Evolutionary conservation across 495 filamentous ascomycete genomes (phyloP), one percentile per base, ranked within the genome.

Genomic region (Alectoria sarmentosa): DNA sequence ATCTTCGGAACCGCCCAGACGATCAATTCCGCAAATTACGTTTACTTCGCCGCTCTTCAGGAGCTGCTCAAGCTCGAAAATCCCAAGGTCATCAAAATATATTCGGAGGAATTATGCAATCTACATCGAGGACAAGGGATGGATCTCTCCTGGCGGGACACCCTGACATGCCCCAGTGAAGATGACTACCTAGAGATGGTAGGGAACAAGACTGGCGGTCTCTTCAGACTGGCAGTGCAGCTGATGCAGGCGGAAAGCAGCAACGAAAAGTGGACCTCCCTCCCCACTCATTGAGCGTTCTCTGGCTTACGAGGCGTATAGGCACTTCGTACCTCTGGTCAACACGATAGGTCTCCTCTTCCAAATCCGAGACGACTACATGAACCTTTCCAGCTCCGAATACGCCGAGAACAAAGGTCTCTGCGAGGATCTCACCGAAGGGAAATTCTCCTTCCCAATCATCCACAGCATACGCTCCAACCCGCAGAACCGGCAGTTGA

Each of bases 111-210:
- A 74, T 79, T 98, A 32, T 74, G 96, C 44, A 96, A 98, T 74
- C 85, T 98, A 28, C 95, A 98, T 76, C 84, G 92, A 39, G 94
- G 94, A 15, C 94, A 99, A 71, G 94, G 94, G 46, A 95, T 98
- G 89, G 94, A 99, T 71, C 83, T 99, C 60, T 96, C 90, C 79
- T 99, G 94, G 94, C 83, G 94, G 17, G 94, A 98, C 76, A 91
- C 90, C 9, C 80, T 97, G 58, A 96, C 87, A 38, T 96, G 92
- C 73, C 94, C 94, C 36, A 91, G 84, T 55, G 93, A 98, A 76
- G 91, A 96, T 66, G 93, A 98, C 72, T 98, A 98, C 76, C 83
- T 98, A 21, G 93, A 98, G 75, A 98, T 98, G 94, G 95, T 98
- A 49, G 86, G 87, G 68, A 98, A 98, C 77, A 98, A 99, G 76